Evolutionary conservation across 768 basidiomycete species (phyloP), one percentile per base, ranked within the genome.

Genomic region (Neoboletus subvelutipes): DNA sequence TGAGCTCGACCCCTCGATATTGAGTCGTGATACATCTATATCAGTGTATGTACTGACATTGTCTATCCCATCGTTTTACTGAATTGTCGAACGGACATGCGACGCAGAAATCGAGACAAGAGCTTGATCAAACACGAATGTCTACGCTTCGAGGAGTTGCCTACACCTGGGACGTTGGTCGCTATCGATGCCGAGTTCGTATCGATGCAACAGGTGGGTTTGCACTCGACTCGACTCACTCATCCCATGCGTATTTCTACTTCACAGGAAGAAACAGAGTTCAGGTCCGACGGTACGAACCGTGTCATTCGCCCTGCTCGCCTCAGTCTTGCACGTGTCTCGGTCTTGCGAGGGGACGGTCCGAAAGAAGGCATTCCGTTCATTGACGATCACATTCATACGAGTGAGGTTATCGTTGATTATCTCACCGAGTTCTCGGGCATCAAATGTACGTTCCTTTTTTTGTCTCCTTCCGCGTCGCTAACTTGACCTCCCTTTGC

Each of bases 171-270:
- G 13, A 95, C 89, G 6, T 75, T 96, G 41, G 87, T 99, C 37
- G 87, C 96, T 4, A 98, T 99, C 59, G 97, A 99, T 66, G 95
- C 96, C 2, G 96, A 99, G 67, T 99, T 99, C 67, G 96, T 99
- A 24, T 90, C 87, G 6, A 90, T 99, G 83, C 94, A 98, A 71
- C 92, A 94, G 78, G 92, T 89, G 58, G 46, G 65, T 48, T 52
- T 33, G 1, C 22, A 9, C 9, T 12, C 15, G 13, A 17, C 3
- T 34, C 12, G 22, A 18, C 18, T 24, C 4, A n/a, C 11, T 45
- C 33, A 26, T 47, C 9, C 17, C 24, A 37, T 31, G 40, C 39
- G 48, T 53, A 13, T 8, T 45, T 53, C 31, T 45, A 34, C 40
- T 12, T 55, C 50, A 33, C 67, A 94, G 89, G 97, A 98, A 75